Conservation (phyloP, 805 yeast species). For the Candida chauliodis region DNA sequence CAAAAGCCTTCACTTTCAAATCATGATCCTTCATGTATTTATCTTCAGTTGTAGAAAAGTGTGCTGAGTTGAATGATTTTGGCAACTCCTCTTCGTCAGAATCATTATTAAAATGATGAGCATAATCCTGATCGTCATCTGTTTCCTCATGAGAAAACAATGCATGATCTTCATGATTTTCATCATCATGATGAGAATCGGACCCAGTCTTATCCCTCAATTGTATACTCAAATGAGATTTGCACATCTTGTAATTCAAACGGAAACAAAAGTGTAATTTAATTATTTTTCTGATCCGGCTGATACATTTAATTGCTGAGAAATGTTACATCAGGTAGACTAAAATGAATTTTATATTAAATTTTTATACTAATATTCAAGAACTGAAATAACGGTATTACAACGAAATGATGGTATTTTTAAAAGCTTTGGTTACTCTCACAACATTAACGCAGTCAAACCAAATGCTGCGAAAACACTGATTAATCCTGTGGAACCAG, state of each 20-base stretch:
- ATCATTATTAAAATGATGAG: conserved; percentile 10
- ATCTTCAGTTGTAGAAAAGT: conserved; percentile 65
- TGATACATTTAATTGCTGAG: neutral
- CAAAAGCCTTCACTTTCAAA: conserved; percentile 59
- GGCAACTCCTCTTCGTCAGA: conserved; percentile 28
- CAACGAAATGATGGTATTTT: conserved; percentile 2
- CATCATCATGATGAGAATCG: neutral
- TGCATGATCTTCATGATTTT: conserved; percentile 1
- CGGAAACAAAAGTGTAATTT: too few relatives aligned
- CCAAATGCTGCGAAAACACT: conserved; percentile 4
- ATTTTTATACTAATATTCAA: conserved; percentile 1
- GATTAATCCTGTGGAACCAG: neutral
- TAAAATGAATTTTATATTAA: too few relatives aligned
- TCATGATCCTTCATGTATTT: conserved; percentile 61
- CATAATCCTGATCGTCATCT: conserved; percentile 8
- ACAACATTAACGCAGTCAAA: conserved; percentile 4
- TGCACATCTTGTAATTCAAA: conserved; percentile 6
- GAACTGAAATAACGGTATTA: conserved; percentile 5
- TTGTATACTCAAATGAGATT: conserved; percentile 6
- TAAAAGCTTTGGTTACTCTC: neutral
- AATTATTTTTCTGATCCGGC: neutral
- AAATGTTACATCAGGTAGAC: too few relatives aligned
- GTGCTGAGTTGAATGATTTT: conserved; percentile 42
- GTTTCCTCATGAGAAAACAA: conserved; percentile 5
- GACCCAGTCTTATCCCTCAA: conserved; percentile 4